These are phyloP conservation scores for Rhododendron kiyosumense DNA, from an alignment of 148 eudicot genomes.

Conservation along the genomic window DNA sequence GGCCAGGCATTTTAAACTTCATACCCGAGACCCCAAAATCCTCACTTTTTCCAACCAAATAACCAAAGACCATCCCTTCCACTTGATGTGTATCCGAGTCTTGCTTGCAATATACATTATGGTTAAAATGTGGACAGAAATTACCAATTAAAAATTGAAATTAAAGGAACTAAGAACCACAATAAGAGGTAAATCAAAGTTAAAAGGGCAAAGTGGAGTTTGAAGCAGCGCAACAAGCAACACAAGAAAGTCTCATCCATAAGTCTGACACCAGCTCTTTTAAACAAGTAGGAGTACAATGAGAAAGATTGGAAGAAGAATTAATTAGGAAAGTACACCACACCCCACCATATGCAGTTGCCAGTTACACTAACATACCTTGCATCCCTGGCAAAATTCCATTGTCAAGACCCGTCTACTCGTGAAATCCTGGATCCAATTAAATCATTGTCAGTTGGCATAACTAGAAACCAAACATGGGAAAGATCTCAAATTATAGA, in stretches of 20 bases:
- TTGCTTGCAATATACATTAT: background rate
- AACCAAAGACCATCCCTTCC: background rate
- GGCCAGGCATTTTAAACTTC: background rate
- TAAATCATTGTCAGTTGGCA: constrained; percentile 20
- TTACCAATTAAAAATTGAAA: background rate
- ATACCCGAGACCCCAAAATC: background rate
- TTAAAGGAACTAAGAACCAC: background rate
- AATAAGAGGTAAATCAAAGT: background rate
- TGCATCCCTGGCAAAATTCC: constrained; percentile 75
- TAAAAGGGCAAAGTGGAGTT: background rate
- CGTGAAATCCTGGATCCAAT: constrained; percentile 61
- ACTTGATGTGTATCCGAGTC: background rate
- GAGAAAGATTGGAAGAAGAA: background rate
- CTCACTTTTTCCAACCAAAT: background rate
- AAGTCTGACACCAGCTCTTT: background rate
- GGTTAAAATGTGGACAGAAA: background rate
- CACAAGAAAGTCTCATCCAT: background rate
- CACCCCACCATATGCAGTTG: background rate
- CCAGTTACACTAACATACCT: constrained; percentile 36
- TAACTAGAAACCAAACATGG: background rate
- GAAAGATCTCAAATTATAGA: background rate
- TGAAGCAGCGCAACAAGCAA: background rate
- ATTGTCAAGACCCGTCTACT: constrained; percentile 77
- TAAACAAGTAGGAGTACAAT: background rate
- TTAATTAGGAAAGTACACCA: background rate